These are phyloP conservation scores for Chytridium lagenaria DNA, from an alignment of 371 early-diverging fungal genomes.

Conservation along the genomic window DNA sequence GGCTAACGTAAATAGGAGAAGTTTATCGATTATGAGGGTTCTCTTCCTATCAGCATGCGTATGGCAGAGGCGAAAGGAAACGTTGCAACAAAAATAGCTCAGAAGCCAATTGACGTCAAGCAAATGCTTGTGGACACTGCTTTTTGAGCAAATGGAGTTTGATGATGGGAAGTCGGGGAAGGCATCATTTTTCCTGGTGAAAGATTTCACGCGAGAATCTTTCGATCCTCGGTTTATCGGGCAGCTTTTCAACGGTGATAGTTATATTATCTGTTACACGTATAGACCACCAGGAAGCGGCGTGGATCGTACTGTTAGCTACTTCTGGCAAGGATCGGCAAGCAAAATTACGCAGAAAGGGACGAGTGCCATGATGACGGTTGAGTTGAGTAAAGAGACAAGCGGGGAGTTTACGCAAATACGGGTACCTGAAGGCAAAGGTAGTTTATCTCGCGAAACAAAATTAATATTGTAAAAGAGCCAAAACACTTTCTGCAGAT, in stretches of 20 bases:
- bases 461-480: slow-evolving; percentile 17
- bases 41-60: slow-evolving; percentile 48
- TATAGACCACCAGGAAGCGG: slow-evolving; percentile 31
- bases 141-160: background rate
- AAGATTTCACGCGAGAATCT: slow-evolving; percentile 25
- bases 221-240: slow-evolving; percentile 19
- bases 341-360: slow-evolving; percentile 46
- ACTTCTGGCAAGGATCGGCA: slow-evolving; percentile 48
- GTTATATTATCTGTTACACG: slow-evolving; percentile 41
- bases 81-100: slow-evolving; percentile 31
- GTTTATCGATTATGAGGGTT: slow-evolving; percentile 43
- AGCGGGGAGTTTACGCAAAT: slow-evolving; percentile 37
- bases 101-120: slow-evolving; percentile 34
- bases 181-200: slow-evolving; percentile 23
- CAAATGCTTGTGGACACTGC: slow-evolving; percentile 7
- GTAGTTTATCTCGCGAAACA: background rate
- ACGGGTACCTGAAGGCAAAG: slow-evolving; percentile 46
- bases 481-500: slow-evolving; percentile 30
- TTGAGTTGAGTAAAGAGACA: slow-evolving; percentile 38
- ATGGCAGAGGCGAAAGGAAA: slow-evolving; percentile 26
- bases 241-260: slow-evolving; percentile 33
- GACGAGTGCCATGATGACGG: slow-evolving; percentile 43
- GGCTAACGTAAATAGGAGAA: slow-evolving; percentile 28
- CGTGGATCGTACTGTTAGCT: slow-evolving; percentile 38
- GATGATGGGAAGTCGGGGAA: slow-evolving; percentile 23